Evolutionary conservation across 345 rosid species (phyloP).

Genomic region (Balakata baccata): DNA sequence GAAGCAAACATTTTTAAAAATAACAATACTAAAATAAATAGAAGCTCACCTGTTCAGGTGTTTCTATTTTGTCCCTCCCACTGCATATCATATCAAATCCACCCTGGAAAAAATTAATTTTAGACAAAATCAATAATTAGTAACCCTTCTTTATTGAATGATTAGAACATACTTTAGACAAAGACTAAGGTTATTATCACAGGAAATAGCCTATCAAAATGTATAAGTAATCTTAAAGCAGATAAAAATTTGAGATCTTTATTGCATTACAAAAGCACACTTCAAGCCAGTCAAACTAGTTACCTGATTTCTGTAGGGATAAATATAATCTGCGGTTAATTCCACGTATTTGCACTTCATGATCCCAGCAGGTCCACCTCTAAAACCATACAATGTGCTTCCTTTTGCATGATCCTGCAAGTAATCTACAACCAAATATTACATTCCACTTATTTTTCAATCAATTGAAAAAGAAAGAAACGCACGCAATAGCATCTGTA

Average conservation of each 20-base stretch:
- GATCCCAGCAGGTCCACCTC: conserved; percentile 98
- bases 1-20: neutral
- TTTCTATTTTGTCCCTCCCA: conserved; percentile 98
- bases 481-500: too few species aligned
- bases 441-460: neutral
- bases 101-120: conserved; percentile 47
- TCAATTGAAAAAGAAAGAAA: neutral
- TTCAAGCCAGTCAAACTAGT: conserved; percentile 1
- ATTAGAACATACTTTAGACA: neutral
- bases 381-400: conserved; percentile 74
- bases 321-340: conserved; percentile 60
- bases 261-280: neutral
- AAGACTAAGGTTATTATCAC: neutral
- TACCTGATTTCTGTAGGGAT: conserved; percentile 93
- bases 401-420: conserved; percentile 72
- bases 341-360: conserved; percentile 87
- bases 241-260: neutral
- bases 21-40: too few species aligned
- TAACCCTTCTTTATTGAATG: too few species aligned
- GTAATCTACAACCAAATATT: conserved; percentile 51
- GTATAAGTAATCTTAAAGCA: neutral
- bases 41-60: conserved; percentile 79
- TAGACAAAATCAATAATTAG: neutral
- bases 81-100: conserved; percentile 99
- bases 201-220: neutral